A percentile compares a stretch with the other conserved stretches of the same genome.
Evolutionary conservation across 352 stramenopile genomes (phyloP).

Genomic region (Achlya hypogyna): DNA sequence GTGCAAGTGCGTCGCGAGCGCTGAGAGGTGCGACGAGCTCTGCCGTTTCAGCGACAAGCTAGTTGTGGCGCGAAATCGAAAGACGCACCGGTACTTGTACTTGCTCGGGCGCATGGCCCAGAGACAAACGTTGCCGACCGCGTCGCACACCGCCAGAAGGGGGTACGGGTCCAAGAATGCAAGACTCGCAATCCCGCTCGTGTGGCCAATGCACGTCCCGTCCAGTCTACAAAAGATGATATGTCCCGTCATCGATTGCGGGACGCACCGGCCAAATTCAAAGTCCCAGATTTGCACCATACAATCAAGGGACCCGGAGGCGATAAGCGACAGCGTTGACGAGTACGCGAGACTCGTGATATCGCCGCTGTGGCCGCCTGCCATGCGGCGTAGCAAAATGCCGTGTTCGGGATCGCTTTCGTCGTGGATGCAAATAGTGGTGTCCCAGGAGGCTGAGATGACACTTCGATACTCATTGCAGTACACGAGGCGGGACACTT

Average conservation of each 20-base stretch:
- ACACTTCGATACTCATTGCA: slow-evolving; percentile 79
- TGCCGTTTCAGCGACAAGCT: slow-evolving; percentile 25
- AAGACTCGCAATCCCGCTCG: slow-evolving; percentile 51
- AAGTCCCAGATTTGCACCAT: slow-evolving; percentile 80
- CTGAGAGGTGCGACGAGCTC: neutral
- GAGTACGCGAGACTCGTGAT: slow-evolving; percentile 75
- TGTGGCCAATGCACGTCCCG: slow-evolving; percentile 60
- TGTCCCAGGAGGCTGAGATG: slow-evolving; percentile 75
- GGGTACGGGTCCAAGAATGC: slow-evolving; percentile 68
- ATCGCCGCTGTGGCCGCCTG: slow-evolving; percentile 60
- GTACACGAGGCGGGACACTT: slow-evolving; percentile 75
- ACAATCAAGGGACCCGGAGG: slow-evolving; percentile 56
- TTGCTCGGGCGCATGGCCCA: slow-evolving; percentile 60
- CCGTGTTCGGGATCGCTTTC: slow-evolving; percentile 74
- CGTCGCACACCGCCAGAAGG: slow-evolving; percentile 57
- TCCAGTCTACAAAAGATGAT: slow-evolving; percentile 25
- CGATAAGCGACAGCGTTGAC: slow-evolving; percentile 62
- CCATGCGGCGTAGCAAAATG: slow-evolving; percentile 61
- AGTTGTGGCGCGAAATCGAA: slow-evolving; percentile 48
- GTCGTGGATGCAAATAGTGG: slow-evolving; percentile 74
- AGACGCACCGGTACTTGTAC: slow-evolving; percentile 65
- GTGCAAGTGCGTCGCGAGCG: slow-evolving; percentile 4
- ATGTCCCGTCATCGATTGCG: neutral
- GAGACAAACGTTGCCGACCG: slow-evolving; percentile 59
- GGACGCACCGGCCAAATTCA: slow-evolving; percentile 62